These are phyloP conservation scores for Blepharisma undulans DNA, from an alignment of 169 alveolate species.

Conservation along the genomic window DNA sequence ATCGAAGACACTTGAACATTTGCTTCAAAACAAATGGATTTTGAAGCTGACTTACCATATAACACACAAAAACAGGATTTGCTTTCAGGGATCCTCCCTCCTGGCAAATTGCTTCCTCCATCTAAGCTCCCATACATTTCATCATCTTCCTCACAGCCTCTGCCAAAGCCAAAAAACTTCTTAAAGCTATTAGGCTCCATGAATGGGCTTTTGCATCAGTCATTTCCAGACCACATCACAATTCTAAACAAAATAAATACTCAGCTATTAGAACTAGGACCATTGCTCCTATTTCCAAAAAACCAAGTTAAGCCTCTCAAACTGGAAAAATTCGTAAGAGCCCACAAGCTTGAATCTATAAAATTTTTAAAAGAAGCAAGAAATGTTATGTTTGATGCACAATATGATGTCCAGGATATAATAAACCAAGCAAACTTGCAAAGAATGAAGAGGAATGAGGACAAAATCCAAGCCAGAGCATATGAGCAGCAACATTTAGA, in stretches of 20 bases:
- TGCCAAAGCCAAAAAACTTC: not conserved
- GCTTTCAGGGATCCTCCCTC: not conserved
- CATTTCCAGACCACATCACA: not conserved
- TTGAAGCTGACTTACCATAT: slow-evolving; percentile 14
- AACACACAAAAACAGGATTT: not conserved
- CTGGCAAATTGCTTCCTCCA: not conserved
- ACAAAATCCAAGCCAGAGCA: slow-evolving; percentile 6
- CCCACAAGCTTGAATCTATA: not conserved
- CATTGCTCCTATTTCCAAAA: not conserved
- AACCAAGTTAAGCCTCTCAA: not conserved
- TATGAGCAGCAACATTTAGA: slow-evolving; percentile 13
- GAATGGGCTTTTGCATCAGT: not conserved
- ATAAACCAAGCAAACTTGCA: not conserved
- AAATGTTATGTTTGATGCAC: slow-evolving; percentile 33
- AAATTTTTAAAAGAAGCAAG: slow-evolving; percentile 5
- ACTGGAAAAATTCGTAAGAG: not conserved
- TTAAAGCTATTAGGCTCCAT: not conserved
- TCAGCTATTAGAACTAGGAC: not conserved
- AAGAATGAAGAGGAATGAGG: slow-evolving; percentile 14
- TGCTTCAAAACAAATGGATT: slow-evolving; percentile 22
- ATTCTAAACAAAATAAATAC: slow-evolving; percentile 13
- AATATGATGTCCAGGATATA: slow-evolving; percentile 34
- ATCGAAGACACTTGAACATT: not conserved
- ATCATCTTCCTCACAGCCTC: not conserved
- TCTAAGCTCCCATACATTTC: not conserved